Evolutionary conservation across 768 basidiomycete species (phyloP).

Genomic region (Paxillus rubicundulus): DNA sequence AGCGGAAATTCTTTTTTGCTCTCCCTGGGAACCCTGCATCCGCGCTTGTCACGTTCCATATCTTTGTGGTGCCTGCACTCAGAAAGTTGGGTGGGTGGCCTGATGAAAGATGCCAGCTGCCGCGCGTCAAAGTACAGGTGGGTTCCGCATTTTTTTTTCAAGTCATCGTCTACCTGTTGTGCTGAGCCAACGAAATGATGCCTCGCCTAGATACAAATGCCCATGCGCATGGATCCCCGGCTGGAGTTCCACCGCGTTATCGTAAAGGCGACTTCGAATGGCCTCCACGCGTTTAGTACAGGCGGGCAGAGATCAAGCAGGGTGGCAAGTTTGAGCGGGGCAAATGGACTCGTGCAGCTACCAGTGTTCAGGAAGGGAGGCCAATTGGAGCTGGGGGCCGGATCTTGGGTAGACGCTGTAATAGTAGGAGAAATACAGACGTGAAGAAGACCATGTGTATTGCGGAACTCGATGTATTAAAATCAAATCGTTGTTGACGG

Average conservation of each 20-base stretch:
- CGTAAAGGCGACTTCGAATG: slow-evolving; percentile 42
- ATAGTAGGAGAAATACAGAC: slow-evolving; percentile 65
- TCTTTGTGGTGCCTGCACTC: slow-evolving; percentile 83
- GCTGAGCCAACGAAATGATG: neutral
- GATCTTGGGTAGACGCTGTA: slow-evolving; percentile 57
- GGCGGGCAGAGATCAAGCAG: slow-evolving; percentile 86
- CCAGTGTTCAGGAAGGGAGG: slow-evolving; percentile 43
- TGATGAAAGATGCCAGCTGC: slow-evolving; percentile 48
- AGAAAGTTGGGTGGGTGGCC: slow-evolving; percentile 71
- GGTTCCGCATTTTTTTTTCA: slow-evolving; percentile 12
- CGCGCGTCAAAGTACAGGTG: slow-evolving; percentile 64
- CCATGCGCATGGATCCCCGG: slow-evolving; percentile 69
- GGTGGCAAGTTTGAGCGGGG: slow-evolving; percentile 74
- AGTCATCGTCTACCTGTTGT: neutral
- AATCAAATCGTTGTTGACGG: neutral
- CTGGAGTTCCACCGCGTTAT: slow-evolving; percentile 82
- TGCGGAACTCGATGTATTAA: too few species aligned
- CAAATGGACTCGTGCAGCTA: slow-evolving; percentile 74
- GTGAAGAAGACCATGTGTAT: slow-evolving; percentile 8
- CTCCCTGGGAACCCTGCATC: slow-evolving; percentile 89
- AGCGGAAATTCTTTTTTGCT: slow-evolving; percentile 69
- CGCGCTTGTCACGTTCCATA: slow-evolving; percentile 80
- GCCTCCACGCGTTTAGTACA: slow-evolving; percentile 70
- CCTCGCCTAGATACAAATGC: slow-evolving; percentile 46
- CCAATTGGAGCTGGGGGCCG: slow-evolving; percentile 43